Percentiles rank a stretch among this genome's conserved stretches.
phyloP scores from a whole-genome alignment of 306 rosid genomes.

The Geum urbanum region DNA sequence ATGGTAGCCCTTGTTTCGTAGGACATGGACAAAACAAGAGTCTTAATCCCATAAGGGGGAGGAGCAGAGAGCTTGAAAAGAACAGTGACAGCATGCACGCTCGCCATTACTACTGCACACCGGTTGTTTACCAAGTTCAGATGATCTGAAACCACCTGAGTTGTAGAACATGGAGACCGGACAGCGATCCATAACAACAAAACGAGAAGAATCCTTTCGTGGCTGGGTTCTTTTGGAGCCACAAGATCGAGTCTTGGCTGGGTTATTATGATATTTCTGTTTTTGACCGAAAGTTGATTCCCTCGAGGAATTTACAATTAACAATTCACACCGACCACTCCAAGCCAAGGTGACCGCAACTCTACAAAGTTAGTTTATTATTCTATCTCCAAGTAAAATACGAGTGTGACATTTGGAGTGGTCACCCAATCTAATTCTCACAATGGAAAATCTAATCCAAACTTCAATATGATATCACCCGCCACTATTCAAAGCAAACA shows the following conservation, averaged over 20 bases:
- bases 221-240: neutral
- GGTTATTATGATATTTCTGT: neutral
- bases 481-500: neutral
- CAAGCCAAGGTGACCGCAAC: neutral
- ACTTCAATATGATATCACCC: neutral
- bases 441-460: neutral
- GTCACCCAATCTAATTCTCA: neutral
- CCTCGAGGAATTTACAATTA: neutral
- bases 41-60: slow-evolving; percentile 10
- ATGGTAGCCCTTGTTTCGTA: neutral
- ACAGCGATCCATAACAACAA: neutral
- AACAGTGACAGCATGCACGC: slow-evolving; percentile 31
- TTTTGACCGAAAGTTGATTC: neutral
- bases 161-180: neutral
- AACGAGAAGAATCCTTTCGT: neutral
- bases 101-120: neutral
- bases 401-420: neutral
- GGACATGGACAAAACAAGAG: slow-evolving; percentile 9
- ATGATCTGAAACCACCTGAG: slow-evolving; percentile 10
- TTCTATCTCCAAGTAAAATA: neutral
- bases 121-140: neutral
- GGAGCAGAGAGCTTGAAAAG: neutral
- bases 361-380: neutral
- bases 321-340: neutral
- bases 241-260: neutral